Conservation (phyloP, 371 early-diverging fungal species). For the Lichtheimia ornata region DNA sequence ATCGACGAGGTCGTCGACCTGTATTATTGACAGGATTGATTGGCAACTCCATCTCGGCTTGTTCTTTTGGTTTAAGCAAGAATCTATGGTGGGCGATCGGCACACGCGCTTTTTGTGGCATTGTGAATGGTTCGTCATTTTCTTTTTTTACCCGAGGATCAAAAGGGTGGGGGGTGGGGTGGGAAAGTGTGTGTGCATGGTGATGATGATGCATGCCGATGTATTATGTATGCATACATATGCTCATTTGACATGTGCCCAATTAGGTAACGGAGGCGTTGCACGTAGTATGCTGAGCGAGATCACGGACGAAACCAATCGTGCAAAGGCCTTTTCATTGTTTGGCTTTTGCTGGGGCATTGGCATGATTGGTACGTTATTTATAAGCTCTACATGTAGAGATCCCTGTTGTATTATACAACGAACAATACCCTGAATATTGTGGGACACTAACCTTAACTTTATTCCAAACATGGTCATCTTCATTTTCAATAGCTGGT, state of each 20-base stretch:
- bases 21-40: constrained; percentile 76
- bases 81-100: constrained; percentile 67
- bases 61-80: constrained; percentile 79
- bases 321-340: constrained; percentile 65
- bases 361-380: constrained; percentile 56
- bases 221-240: not conserved
- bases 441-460: not conserved
- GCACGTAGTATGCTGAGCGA: constrained; percentile 86
- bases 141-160: not conserved
- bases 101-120: constrained; percentile 74
- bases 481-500: not conserved
- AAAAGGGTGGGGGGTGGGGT: not conserved
- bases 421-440: too few relatives aligned
- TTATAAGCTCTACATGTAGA: too few relatives aligned
- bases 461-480: not conserved
- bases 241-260: too few relatives aligned
- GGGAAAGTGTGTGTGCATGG: not conserved
- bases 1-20: constrained; percentile 77
- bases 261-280: constrained; percentile 77
- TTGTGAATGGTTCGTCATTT: constrained; percentile 67
- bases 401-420: constrained; percentile 1
- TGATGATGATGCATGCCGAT: not conserved
- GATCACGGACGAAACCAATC: constrained; percentile 82
- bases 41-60: constrained; percentile 69
- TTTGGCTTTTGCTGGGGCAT: constrained; percentile 73